phyloP scores from a whole-genome alignment of 208 protist species.

The Leishmania turanica region DNA sequence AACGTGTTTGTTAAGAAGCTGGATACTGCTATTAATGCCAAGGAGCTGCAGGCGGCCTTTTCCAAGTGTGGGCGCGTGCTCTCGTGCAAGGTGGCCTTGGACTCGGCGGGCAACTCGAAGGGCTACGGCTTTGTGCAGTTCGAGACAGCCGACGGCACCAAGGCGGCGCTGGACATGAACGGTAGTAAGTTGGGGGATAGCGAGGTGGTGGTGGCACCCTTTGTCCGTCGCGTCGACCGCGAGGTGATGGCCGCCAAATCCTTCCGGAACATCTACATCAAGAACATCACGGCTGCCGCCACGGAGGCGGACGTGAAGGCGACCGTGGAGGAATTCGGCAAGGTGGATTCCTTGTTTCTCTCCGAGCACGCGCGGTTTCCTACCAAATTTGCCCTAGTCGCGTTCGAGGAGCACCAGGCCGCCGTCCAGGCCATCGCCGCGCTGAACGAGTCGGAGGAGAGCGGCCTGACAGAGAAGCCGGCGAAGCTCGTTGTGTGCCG shows the following conservation, averaged over 20 bases:
- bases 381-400: slow-evolving; percentile 94
- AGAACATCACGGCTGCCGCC: slow-evolving; percentile 81
- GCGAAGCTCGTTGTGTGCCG: slow-evolving; percentile 45
- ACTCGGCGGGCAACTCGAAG: slow-evolving; percentile 63
- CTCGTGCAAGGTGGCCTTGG: slow-evolving; percentile 93
- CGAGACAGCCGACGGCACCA: slow-evolving; percentile 92
- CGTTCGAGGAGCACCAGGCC: slow-evolving; percentile 82
- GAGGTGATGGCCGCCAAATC: slow-evolving; percentile 50
- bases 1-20: slow-evolving; percentile 98
- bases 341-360: slow-evolving; percentile 64
- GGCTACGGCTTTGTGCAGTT: slow-evolving; percentile 98
- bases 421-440: slow-evolving; percentile 83
- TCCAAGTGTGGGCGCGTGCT: slow-evolving; percentile 94
- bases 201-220: slow-evolving; percentile 78
- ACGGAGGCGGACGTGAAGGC: slow-evolving; percentile 76
- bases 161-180: slow-evolving; percentile 92
- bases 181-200: slow-evolving; percentile 88
- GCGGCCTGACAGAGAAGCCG: slow-evolving; percentile 20
- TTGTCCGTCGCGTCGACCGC: slow-evolving; percentile 86
- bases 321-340: slow-evolving; percentile 74
- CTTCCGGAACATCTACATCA: slow-evolving; percentile 97
- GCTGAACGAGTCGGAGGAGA: slow-evolving; percentile 42
- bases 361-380: slow-evolving; percentile 34
- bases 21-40: slow-evolving; percentile 89
- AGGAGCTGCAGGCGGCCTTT: slow-evolving; percentile 95